A percentile compares a stretch with the other conserved stretches of the same genome.
phyloP scores from a whole-genome alignment of 345 rosid species.

The Barbarea vulgaris region DNA sequence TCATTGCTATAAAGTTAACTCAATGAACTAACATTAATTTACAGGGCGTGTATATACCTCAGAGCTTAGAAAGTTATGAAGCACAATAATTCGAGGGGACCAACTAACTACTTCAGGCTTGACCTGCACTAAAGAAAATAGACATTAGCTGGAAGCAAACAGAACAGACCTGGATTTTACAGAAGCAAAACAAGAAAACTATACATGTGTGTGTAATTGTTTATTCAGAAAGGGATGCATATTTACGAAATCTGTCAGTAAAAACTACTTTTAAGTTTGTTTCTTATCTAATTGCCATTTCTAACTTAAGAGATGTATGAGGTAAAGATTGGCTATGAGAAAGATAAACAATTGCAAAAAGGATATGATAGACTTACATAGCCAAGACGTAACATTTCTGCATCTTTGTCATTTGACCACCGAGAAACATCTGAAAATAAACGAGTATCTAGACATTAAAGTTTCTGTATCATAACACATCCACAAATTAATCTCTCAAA shows the following conservation, averaged over 20 bases:
- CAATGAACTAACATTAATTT: not conserved
- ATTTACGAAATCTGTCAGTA: not conserved
- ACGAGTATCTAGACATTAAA: not conserved
- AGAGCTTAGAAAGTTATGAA: conserved; percentile 83
- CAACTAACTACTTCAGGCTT: conserved; percentile 92
- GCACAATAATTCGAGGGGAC: conserved; percentile 85
- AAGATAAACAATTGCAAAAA: not conserved
- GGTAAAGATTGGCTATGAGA: not conserved
- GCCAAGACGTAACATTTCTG: conserved; percentile 78
- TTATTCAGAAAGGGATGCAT: not conserved
- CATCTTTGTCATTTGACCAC: conserved; percentile 82
- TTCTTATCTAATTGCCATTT: not conserved
- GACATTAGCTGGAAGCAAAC: conserved; percentile 27
- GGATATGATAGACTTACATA: conserved; percentile 57
- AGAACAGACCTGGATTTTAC: not conserved
- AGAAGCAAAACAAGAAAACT: not conserved
- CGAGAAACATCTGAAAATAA: conserved; percentile 61
- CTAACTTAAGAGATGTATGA: not conserved
- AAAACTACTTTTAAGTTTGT: not conserved
- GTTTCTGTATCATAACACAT: not conserved
- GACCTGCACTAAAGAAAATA: conserved; percentile 60
- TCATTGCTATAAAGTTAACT: conserved; percentile 2
- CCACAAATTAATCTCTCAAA: conserved; percentile 4
- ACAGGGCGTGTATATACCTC: conserved; percentile 58
- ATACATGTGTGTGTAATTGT: not conserved